phyloP scores from a whole-genome alignment of 208 protist genomes.

The Acanthamoeba quina region DNA sequence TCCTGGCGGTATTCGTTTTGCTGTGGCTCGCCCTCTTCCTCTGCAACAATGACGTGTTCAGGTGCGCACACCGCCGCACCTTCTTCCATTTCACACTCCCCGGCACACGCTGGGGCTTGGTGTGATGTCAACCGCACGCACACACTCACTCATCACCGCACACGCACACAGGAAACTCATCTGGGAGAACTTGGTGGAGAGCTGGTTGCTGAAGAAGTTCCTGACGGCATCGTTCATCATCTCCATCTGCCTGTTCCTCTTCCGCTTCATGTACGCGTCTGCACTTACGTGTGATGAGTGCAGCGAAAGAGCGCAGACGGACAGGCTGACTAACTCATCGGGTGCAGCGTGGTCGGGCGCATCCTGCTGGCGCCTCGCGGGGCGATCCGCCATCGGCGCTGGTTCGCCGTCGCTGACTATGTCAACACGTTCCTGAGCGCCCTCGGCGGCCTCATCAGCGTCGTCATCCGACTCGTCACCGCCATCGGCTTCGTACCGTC shows the following conservation, averaged over 20 bases:
- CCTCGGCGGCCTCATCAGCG: conserved; percentile 54
- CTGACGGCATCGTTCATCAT: conserved; percentile 14
- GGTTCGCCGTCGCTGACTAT: conserved; percentile 40
- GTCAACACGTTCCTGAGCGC: conserved; percentile 61
- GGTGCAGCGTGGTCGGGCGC: background rate
- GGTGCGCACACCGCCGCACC: background rate
- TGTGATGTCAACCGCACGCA: too few species aligned
- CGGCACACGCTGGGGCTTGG: background rate
- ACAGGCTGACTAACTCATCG: background rate
- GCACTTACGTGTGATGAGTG: background rate
- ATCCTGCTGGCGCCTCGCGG: background rate
- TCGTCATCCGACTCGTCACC: conserved; percentile 9
- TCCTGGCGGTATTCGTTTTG: conserved; percentile 9
- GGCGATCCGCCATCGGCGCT: conserved; percentile 17
- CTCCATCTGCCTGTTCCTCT: conserved; percentile 57
- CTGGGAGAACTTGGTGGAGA: background rate
- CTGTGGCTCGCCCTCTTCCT: conserved; percentile 7
- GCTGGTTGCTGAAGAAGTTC: conserved; percentile 25
- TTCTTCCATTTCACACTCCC: too few species aligned
- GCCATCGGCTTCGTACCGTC: background rate
- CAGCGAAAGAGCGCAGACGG: background rate
- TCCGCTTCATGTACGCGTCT: conserved; percentile 30
- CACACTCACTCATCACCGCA: background rate
- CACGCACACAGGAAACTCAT: background rate
- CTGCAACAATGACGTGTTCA: background rate